Conservation (phyloP, 23 red algal genomes). For the Gracilariopsis chorda region DNA sequence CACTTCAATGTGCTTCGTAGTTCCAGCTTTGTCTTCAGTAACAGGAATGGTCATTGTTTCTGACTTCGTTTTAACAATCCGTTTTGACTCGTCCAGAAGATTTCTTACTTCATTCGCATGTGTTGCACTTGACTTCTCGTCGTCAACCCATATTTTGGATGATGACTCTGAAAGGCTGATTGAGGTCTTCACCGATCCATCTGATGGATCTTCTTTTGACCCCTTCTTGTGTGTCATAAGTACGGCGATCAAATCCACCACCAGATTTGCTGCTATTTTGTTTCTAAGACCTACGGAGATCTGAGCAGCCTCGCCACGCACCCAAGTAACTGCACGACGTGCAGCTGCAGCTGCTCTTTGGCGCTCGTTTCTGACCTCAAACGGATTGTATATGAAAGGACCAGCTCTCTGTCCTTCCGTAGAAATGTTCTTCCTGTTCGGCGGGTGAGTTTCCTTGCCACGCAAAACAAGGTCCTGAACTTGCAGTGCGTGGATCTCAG, state of each 20-base stretch:
- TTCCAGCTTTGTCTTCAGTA: not conserved
- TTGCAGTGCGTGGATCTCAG: slow-evolving; percentile 22
- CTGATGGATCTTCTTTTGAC: not conserved
- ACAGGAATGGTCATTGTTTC: slow-evolving; percentile 21
- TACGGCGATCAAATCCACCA: slow-evolving; percentile 62
- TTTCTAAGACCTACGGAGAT: slow-evolving; percentile 25
- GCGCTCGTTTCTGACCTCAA: slow-evolving; percentile 44
- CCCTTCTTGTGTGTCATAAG: not conserved
- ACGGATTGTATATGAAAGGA: slow-evolving; percentile 76
- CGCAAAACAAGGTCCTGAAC: slow-evolving; percentile 9
- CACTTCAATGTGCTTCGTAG: slow-evolving; percentile 36
- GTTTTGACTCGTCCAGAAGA: slow-evolving; percentile 1
- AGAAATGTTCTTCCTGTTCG: not conserved
- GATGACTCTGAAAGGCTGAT: slow-evolving; percentile 24
- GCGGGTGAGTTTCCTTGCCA: not conserved
- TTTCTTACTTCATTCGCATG: slow-evolving; percentile 25
- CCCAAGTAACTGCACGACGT: slow-evolving; percentile 65
- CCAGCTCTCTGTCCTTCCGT: not conserved
- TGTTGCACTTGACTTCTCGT: not conserved
- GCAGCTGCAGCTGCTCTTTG: slow-evolving; percentile 40
- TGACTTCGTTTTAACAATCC: slow-evolving; percentile 33
- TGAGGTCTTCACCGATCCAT: not conserved
- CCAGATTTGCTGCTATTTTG: slow-evolving; percentile 20
- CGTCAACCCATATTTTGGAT: slow-evolving; percentile 21
- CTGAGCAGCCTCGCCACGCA: slow-evolving; percentile 42